These are phyloP conservation scores for Royoungia palumana DNA, from an alignment of 768 basidiomycete genomes.

Conservation along the genomic window DNA sequence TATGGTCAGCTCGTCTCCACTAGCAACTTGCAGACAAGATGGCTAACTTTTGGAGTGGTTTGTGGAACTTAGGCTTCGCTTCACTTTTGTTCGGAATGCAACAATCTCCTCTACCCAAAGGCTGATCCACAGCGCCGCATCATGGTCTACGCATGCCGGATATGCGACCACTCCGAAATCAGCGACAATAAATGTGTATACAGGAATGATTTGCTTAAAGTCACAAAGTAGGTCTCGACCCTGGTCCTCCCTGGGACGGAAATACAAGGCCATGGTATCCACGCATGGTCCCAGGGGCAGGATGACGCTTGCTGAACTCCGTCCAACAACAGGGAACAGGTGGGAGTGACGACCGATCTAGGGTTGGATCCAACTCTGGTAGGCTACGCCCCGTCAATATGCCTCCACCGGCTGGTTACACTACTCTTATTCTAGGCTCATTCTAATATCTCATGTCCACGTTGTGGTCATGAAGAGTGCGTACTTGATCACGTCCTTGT, in stretches of 20 bases:
- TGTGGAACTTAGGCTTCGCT: constrained; percentile 60
- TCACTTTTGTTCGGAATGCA: constrained; percentile 92
- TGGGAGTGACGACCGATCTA: constrained; percentile 86
- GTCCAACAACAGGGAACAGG: constrained; percentile 68
- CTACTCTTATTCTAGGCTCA: constrained; percentile 55
- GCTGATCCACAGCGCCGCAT: constrained; percentile 82
- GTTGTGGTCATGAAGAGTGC: constrained; percentile 80
- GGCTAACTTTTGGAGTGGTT: constrained; percentile 14
- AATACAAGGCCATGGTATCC: neutral
- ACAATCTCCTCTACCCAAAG: constrained; percentile 91
- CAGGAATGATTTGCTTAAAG: constrained; percentile 87
- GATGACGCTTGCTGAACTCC: constrained; percentile 9
- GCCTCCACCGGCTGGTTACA: neutral
- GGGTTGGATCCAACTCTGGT: constrained; percentile 89
- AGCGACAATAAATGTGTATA: constrained; percentile 90
- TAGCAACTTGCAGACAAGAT: neutral
- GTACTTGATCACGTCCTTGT: constrained; percentile 25
- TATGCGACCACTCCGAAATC: constrained; percentile 83
- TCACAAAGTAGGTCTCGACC: constrained; percentile 68
- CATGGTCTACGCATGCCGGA: constrained; percentile 89
- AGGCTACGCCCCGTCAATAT: constrained; percentile 16
- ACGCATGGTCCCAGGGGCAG: constrained; percentile 8
- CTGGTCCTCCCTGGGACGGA: neutral
- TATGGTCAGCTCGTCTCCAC: constrained; percentile 26
- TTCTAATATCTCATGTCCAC: constrained; percentile 78